Conservation (phyloP, 2,329 filamentous ascomycete species). For the Penicillium sp. region DNA sequence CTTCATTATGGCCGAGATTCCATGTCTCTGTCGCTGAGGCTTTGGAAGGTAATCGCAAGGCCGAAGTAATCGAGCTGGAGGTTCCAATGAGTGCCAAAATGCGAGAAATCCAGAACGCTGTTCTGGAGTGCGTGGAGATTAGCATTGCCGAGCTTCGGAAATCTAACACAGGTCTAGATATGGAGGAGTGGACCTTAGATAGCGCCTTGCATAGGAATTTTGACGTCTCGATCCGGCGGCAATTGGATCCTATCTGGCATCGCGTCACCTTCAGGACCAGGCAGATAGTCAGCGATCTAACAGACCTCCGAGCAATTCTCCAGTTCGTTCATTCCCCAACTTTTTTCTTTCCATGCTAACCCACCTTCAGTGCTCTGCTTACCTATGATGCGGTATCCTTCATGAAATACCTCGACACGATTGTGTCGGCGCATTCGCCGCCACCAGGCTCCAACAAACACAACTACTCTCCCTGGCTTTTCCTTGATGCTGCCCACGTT, state of each 20-base stretch:
- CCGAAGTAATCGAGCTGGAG: slow-evolving; percentile 95
- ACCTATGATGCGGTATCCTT: slow-evolving; percentile 90
- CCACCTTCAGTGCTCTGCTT: slow-evolving; percentile 63
- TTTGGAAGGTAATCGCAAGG: slow-evolving; percentile 87
- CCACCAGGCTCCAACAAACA: slow-evolving; percentile 85
- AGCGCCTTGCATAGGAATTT: slow-evolving; percentile 92
- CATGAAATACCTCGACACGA: slow-evolving; percentile 90
- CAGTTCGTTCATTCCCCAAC: slow-evolving; percentile 57
- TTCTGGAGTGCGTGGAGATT: slow-evolving; percentile 94
- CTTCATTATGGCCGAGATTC: slow-evolving; percentile 90
- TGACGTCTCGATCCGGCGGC: slow-evolving; percentile 83
- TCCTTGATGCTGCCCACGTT: slow-evolving; percentile 90
- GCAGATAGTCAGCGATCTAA: slow-evolving; percentile 90
- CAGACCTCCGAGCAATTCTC: slow-evolving; percentile 80
- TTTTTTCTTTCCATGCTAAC: slow-evolving; percentile 20
- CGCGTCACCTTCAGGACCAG: slow-evolving; percentile 92
- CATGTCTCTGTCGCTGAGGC: slow-evolving; percentile 89
- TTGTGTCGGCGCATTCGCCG: slow-evolving; percentile 87
- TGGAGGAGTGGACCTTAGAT: slow-evolving; percentile 96
- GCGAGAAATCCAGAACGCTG: slow-evolving; percentile 89
- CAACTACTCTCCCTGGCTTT: slow-evolving; percentile 93
- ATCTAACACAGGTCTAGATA: slow-evolving; percentile 84
- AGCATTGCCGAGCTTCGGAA: slow-evolving; percentile 95
- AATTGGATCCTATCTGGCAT: slow-evolving; percentile 97
- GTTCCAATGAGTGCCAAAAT: slow-evolving; percentile 95